These are phyloP conservation scores for Phytophthora boehmeriae DNA, from an alignment of 352 stramenopile species.

Conservation along the genomic window DNA sequence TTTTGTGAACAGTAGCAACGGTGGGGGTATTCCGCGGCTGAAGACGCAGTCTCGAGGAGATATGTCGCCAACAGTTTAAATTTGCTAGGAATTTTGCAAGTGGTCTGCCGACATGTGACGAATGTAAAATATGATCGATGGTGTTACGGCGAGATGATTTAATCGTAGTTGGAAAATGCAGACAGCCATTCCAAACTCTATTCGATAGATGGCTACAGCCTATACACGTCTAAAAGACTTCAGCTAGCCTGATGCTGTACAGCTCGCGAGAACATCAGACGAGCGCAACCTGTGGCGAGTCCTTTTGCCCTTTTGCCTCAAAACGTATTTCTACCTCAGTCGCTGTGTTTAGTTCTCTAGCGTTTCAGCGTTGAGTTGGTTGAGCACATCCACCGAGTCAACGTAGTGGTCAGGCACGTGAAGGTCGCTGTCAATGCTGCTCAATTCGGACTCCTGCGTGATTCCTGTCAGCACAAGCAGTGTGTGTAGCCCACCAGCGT, in stretches of 20 bases:
- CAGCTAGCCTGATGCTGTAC: too few relatives aligned
- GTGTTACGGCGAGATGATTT: background rate
- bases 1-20: conserved; percentile 67
- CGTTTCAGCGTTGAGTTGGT: conserved; percentile 58
- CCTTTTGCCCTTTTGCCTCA: too few relatives aligned
- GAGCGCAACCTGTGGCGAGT: too few relatives aligned
- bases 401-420: conserved; percentile 74
- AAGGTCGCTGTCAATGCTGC: conserved; percentile 48
- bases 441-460: conserved; percentile 63
- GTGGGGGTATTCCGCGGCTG: conserved; percentile 50
- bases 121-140: conserved; percentile 35
- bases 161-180: background rate
- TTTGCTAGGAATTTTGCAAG: background rate
- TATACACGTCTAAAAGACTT: background rate
- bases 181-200: conserved; percentile 9
- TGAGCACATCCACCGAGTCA: conserved; percentile 76
- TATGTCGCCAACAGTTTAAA: conserved; percentile 33
- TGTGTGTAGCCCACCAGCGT: conserved; percentile 68
- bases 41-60: conserved; percentile 41
- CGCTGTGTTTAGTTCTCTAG: conserved; percentile 37
- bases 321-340: background rate
- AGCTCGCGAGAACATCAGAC: too few relatives aligned
- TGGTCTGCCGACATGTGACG: conserved; percentile 17
- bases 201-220: conserved; percentile 4
- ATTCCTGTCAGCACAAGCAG: conserved; percentile 80